Base-by-base conservation (phyloP, 2,329 filamentous ascomycete species). In the Huntiella savannae region DNA sequence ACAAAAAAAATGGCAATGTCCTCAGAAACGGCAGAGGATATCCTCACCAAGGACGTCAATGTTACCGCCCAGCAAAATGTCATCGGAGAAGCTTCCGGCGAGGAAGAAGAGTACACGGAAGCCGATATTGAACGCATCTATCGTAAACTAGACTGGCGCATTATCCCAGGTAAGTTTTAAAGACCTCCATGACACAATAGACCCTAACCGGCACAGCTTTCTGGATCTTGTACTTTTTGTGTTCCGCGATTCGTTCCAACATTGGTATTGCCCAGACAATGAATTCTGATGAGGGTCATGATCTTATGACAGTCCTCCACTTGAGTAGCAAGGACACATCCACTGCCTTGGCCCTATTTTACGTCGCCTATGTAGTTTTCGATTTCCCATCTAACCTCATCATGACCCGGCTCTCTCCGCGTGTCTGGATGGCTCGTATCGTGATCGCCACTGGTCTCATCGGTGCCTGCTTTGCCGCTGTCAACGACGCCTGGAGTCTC, bases 261-360 rank as follows among this genome's bases (percentile, higher is more conserved):
- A 83, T 94, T 53, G 85, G 85, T 51, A 77, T 94, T 54, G 82
- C 86, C n/a, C 84, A 94, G 63, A 94, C 86, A 1, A 94, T 94
- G 86, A 94, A 94, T 62, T 62, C 62, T 28, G 62, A 70, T 13
- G 62, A 71, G 37, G 70, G 72, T 33, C 84, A 94, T 58, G 79
- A 91, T 57, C 73, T 94, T n/a, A 72, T 72, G 53, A 72, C 74
- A 2, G 71, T 80, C 34, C 70, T 94, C 43, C 58, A 75, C 50
- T 65, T 93, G 52, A 76, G 75, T 0, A 62, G 78, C 7, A 82
- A 81, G 55, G 79, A 94, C 60, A 77, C 85, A 12, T 92, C 85
- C 0, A 87, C 82, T 0, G 84, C 82, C 42, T 66, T 94, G 35
- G 83, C 86, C 3, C 68, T 94, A 12, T 94, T 94, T 66, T 94